Percentiles rank a stretch among this genome's conserved stretches.
Evolutionary conservation across 192 early-diverging fungal species (phyloP).

Genomic region (Podila clonocystis): DNA sequence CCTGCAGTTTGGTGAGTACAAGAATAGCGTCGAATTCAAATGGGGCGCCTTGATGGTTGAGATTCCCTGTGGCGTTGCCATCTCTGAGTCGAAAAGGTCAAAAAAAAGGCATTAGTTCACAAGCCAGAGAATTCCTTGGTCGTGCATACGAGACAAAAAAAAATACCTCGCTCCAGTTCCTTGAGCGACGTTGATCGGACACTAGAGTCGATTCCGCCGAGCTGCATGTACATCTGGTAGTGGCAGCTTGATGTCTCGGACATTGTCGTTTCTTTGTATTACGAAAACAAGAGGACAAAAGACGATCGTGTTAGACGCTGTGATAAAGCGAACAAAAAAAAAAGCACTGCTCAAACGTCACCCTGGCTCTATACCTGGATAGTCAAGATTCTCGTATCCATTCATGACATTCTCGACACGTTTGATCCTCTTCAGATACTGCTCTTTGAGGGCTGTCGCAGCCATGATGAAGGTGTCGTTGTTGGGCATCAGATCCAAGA

Average conservation of each 20-base stretch:
- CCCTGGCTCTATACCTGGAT: constrained; percentile 27
- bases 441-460: constrained; percentile 42
- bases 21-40: constrained; percentile 46
- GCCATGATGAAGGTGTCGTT: constrained; percentile 45
- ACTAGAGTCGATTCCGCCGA: constrained; percentile 51
- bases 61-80: constrained; percentile 61
- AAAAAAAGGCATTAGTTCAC: not conserved
- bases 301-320: no score
- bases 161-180: constrained; percentile 59
- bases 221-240: constrained; percentile 60
- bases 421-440: constrained; percentile 50
- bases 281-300: not conserved
- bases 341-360: no score
- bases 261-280: constrained; percentile 22
- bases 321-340: not conserved
- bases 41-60: constrained; percentile 54
- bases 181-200: constrained; percentile 49
- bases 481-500: constrained; percentile 58
- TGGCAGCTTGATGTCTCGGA: constrained; percentile 40
- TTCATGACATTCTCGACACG: constrained; percentile 39
- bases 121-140: not conserved
- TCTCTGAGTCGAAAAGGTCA: constrained; percentile 37
- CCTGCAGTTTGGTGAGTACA: constrained; percentile 61
- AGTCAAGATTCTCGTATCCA: constrained; percentile 25
- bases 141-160: not conserved